Base-by-base conservation (phyloP, 176 grass and related monocot genomes). In the Thalia dealbata region DNA sequence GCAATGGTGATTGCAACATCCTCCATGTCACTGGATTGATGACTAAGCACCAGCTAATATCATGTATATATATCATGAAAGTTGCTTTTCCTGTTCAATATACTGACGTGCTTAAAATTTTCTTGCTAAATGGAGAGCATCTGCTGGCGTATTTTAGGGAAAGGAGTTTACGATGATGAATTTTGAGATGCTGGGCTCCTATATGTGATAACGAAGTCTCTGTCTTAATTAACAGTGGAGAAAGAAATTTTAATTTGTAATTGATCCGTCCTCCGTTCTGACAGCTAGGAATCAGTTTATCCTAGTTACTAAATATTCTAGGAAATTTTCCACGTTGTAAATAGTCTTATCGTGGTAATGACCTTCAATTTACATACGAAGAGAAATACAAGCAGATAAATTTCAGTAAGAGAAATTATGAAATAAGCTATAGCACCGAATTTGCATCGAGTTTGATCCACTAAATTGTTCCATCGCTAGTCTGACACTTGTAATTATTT, bases 401-500 rank as follows among this genome's bases (percentile, higher is more conserved):
- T 63, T 63, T 9, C 14, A 13, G 8, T 14, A 63, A 63, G 9
- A 9, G 7, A 10, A 63, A 63, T 30, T 29, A 63, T 14, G 10
- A 24, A 63, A 63, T 28, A 14, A 1, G 19, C 54, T 58, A n/a
- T n/a, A 58, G 19, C 19, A 6, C 21, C 23, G 27, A 38, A 32
- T 1, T 24, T 73, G 59, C 42, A 24, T 64, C 22, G 29, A 61
- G 52, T 35, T 63, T 83, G 27, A 6, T 24, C 67, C 13, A 14
- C 29, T 70, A 41, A 63, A 25, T 50, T 78, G 60, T 78, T 52
- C 29, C 74, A 46, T 74, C 78, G 70, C 44, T 32, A 16, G 56
- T 79, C 64, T 74, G 14, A 62, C 68, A 26, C 52, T 73, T 25
- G 32, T 38, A 38, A 2, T 1, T 21, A 78, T 72, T 64, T 35